Evolutionary conservation across 257 asterid species (phyloP), one percentile per base, ranked within the genome.

Genomic region (Solanum ossicruentum): DNA sequence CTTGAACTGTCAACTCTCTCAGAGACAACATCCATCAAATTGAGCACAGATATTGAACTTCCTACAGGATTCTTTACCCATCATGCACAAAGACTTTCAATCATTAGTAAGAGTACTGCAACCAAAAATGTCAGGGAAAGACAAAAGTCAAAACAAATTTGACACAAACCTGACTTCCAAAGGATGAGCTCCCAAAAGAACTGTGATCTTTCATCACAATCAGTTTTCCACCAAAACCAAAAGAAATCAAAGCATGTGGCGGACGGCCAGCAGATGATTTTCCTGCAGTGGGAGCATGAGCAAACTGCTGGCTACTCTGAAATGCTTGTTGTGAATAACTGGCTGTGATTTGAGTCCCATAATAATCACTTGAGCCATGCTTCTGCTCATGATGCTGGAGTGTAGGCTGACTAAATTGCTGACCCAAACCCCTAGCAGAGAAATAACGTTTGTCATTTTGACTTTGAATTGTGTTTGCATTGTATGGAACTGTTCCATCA

Each of bases 141-240:
- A 47, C 51, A 36, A 84, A 43, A 75, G 87, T 75, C 52, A 60
- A 83, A 41, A 79, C 84, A 51, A 80, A n/a, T 83, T 65, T 23
- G 56, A 87, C 61, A 85, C 94, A 36, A 87, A 97, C 99, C 99
- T 97, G 98, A 83, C 89, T 90, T 57, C 92, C 97, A 84, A 86
- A 91, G 69, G 90, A 90, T 78, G 91, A 75, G 87, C 81, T 89
- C 84, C 88, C 94, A 80, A 86, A 18, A 82, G 92, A 88, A 87
- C 83, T 82, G 80, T 84, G 84, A 86, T 92, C 88, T 90, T 94
- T 95, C 91, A 92, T 87, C 89, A 97, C 92, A 77, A 97, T 92
- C 81, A 97, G 94, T 87, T 97, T 97, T 86, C 99, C 98, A 73
- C 99, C 99, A 87, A 97, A 97, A 61, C 98, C 99, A 86, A 97